Evolutionary conservation across 1,284 basidiomycete genomes (phyloP).

Genomic region (Puccinia novopanici): DNA sequence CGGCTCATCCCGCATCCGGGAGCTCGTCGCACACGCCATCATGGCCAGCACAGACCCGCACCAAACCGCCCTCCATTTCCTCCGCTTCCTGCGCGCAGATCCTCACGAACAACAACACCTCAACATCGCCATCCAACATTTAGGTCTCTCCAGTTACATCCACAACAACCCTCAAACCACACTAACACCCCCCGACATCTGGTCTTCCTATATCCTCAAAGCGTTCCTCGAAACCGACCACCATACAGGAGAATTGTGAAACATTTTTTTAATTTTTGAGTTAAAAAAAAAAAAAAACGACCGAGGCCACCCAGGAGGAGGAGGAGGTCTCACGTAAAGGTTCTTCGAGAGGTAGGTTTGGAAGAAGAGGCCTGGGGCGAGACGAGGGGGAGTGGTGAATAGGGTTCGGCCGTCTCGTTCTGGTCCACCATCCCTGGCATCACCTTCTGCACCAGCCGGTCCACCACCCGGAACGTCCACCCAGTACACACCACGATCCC

Average conservation of each 20-base stretch:
- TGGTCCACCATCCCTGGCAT: conserved; percentile 5
- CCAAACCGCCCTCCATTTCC: background rate
- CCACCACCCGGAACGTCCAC: conserved; percentile 54
- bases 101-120: background rate
- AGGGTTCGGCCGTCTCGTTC: background rate
- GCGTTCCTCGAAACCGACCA: background rate
- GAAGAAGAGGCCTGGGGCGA: conserved; percentile 17
- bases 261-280: too few relatives aligned
- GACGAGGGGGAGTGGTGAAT: background rate
- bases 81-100: background rate
- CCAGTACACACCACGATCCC: conserved; percentile 59
- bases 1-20: background rate
- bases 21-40: background rate
- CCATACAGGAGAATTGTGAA: too few relatives aligned
- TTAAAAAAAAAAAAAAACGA: background rate
- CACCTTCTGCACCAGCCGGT: conserved; percentile 25
- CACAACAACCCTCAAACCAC: background rate
- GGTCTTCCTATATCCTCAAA: background rate
- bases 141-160: background rate
- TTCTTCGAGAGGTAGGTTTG: background rate
- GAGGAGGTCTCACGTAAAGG: background rate
- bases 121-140: background rate
- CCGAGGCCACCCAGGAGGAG: background rate
- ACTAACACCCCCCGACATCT: background rate
- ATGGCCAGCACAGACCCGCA: background rate